Conservation (phyloP, 129 eudicot genomes). For the Chrysanthemum lavandulifolium region DNA sequence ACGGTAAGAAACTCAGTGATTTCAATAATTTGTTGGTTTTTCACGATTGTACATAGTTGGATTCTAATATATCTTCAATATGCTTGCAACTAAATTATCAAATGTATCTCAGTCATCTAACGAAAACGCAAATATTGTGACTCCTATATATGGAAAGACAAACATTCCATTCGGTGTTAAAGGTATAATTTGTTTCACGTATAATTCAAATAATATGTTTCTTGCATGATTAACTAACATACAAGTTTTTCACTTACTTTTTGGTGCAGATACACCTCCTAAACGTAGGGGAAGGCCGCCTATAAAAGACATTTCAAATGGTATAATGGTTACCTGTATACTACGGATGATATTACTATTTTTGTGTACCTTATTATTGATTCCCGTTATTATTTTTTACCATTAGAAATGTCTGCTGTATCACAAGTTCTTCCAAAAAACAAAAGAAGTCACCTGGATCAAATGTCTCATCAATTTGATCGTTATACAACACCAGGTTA, state of each 20-base stretch:
- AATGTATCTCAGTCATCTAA: no score
- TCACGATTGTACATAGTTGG: background rate
- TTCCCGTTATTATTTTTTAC: no score
- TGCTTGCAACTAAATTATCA: background rate
- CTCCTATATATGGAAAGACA: background rate
- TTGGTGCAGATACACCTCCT: background rate
- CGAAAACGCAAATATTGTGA: background rate
- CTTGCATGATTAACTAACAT: background rate
- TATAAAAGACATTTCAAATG: background rate
- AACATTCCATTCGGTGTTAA: background rate
- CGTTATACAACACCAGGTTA: background rate
- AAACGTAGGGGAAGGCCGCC: background rate
- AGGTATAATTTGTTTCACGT: background rate
- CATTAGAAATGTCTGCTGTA: no score
- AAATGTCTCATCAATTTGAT: background rate
- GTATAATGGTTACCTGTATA: background rate
- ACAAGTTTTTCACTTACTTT: background rate
- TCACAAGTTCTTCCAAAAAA: no score
- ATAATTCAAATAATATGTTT: no score
- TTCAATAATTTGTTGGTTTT: no score
- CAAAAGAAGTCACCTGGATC: background rate
- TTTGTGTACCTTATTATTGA: no score
- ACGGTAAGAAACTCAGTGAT: no score
- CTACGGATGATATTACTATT: no score
- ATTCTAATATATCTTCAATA: no score